A percentile compares a stretch with the other conserved stretches of the same genome.
phyloP scores from a whole-genome alignment of 768 basidiomycete species.

The Leccinum uliginosum region DNA sequence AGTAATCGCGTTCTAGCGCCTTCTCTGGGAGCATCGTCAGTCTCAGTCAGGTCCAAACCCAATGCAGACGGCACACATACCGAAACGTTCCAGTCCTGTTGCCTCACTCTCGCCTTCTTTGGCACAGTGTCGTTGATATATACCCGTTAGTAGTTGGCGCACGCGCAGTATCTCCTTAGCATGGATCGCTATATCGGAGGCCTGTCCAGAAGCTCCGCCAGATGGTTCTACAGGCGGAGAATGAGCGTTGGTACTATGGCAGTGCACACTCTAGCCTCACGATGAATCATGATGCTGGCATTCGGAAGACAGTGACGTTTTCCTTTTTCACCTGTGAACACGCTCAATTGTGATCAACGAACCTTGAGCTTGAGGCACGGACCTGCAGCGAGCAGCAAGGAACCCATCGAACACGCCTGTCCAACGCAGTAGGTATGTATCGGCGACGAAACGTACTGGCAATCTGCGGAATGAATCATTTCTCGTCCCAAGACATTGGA shows the following conservation, averaged over 20 bases:
- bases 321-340: conserved; percentile 63
- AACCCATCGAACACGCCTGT: conserved; percentile 95
- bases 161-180: conserved; percentile 94
- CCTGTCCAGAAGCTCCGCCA: conserved; percentile 93
- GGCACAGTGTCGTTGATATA: conserved; percentile 86
- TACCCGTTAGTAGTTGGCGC: conserved; percentile 74
- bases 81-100: conserved; percentile 71
- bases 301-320: conserved; percentile 91
- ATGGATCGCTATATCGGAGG: conserved; percentile 95
- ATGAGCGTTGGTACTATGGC: conserved; percentile 7
- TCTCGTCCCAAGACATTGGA: conserved; percentile 1
- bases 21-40: conserved; percentile 49
- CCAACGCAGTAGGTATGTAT: conserved; percentile 97
- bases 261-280: conserved; percentile 40
- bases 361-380: conserved; percentile 12
- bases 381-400: conserved; percentile 84
- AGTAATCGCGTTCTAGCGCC: conserved; percentile 92
- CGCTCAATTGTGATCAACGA: conserved; percentile 13
- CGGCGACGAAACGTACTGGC: conserved; percentile 85
- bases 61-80: conserved; percentile 40
- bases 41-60: conserved; percentile 20
- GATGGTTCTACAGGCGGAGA: conserved; percentile 69
- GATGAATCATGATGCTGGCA: conserved; percentile 98
- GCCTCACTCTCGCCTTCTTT: conserved; percentile 59
- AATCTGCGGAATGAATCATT: conserved; percentile 25